Percentiles rank a stretch among this genome's conserved stretches.
Evolutionary conservation across 1,139 yeast species (phyloP).

Genomic region (Debaryomycetaceae sp.): DNA sequence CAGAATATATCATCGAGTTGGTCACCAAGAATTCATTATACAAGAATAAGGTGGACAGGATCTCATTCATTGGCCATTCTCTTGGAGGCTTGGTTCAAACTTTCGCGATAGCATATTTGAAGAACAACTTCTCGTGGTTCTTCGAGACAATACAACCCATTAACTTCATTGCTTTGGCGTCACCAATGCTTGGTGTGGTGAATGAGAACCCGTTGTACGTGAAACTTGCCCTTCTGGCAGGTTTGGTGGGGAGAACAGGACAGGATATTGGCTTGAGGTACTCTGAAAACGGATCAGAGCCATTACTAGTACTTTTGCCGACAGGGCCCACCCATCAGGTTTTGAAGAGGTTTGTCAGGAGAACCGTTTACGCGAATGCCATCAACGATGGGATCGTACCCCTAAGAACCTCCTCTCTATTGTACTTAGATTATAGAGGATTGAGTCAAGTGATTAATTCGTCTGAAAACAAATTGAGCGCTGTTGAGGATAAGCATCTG

Average conservation of each 20-base stretch:
- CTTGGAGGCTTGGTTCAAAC: constrained; percentile 90
- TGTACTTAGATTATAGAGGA: constrained; percentile 60
- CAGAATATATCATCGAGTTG: constrained; percentile 67
- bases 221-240: constrained; percentile 78
- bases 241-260: constrained; percentile 91
- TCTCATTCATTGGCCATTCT: constrained; percentile 90
- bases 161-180: constrained; percentile 82
- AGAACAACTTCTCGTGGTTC: constrained; percentile 65
- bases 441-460: constrained; percentile 40
- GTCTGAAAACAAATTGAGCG: constrained; percentile 6
- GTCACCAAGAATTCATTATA: constrained; percentile 37
- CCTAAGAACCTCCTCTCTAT: constrained; percentile 74
- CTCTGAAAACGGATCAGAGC: constrained; percentile 42
- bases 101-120: constrained; percentile 78
- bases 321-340: constrained; percentile 75
- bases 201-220: constrained; percentile 88
- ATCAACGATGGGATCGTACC: constrained; percentile 95
- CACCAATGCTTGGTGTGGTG: constrained; percentile 82
- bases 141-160: constrained; percentile 65
- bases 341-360: constrained; percentile 56
- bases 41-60: constrained; percentile 44
- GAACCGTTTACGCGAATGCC: constrained; percentile 78
- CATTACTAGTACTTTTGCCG: constrained; percentile 71
- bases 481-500: constrained; percentile 5
- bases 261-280: constrained; percentile 74